Evolutionary conservation across 2,329 filamentous ascomycete species (phyloP), one percentile per base, ranked within the genome.

Genomic region (Emericellopsis cladophorae): DNA sequence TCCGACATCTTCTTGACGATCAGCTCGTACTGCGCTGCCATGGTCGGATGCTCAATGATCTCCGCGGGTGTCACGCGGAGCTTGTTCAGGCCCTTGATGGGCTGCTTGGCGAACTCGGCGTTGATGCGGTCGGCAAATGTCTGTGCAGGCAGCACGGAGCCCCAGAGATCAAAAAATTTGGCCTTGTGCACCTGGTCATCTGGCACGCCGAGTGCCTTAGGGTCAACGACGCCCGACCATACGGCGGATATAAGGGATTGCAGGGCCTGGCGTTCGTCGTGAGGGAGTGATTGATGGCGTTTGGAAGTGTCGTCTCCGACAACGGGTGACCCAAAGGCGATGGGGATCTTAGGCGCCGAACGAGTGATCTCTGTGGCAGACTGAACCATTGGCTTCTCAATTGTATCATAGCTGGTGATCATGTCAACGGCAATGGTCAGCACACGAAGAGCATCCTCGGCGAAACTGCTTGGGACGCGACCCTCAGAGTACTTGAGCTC

Each of bases 161-260:
- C 65, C 54, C 67, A 70, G 11, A 73, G 60, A 37, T 70, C 63
- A 49, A 67, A 74, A 51, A 74, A 74, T 0, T 66, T 62, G 0
- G 67, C 62, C 2, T 61, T 60, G 29, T 65, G 62, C 5, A 69
- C 54, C 35, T 67, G 56, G 1, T 53, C 52, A n/a, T 64, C 57
- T 0, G 66, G 56, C 0, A 70, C 57, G 8, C 59, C 58, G 3
- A 65, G 49, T 0, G 54, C 46, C 0, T 59, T 48, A 0, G 66
- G 59, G 23, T 65, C 60, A 6, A 74, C 57, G 4, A 67, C 54
- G 3, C 61, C 51, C 2, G 60, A 55, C 71, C 71, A 74, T 1
- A 62, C 62, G 0, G 57, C 49, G 1, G 59, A 52, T 40, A 74
- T 66, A 21, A 61, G 51, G 0, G 53, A 52, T 41, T 70, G 64